These are phyloP conservation scores for Amanita thiersii DNA, from an alignment of 768 basidiomycete genomes.

Conservation along the genomic window DNA sequence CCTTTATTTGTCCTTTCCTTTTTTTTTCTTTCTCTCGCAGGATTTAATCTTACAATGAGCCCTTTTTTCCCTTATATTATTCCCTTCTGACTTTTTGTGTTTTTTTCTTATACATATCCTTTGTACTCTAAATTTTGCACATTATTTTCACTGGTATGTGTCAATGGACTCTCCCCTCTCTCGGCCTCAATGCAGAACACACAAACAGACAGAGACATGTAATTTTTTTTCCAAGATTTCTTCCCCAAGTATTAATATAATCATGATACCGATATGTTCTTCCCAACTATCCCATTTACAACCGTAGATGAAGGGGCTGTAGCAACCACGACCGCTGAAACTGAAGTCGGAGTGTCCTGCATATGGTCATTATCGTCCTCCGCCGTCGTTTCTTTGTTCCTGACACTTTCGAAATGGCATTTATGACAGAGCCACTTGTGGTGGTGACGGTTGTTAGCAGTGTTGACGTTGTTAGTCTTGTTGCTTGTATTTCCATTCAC, in stretches of 20 bases:
- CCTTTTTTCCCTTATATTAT: constrained; percentile 8
- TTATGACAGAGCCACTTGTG: constrained; percentile 39
- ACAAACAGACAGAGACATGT: no score
- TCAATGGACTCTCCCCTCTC: no score
- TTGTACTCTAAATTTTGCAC: no score
- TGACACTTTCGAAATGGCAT: constrained; percentile 34
- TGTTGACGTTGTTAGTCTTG: no score
- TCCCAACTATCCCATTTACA: constrained; percentile 10
- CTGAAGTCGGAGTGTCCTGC: no score
- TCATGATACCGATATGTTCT: constrained; percentile 27
- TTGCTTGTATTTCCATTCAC: no score
- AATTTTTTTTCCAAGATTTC: no score
- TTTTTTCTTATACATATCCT: constrained; percentile 1
- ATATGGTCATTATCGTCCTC: constrained; percentile 3
- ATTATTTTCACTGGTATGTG: no score
- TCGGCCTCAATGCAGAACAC: no score
- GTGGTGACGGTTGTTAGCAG: no score
- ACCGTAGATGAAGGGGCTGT: constrained; percentile 3
- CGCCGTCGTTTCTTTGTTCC: constrained; percentile 20
- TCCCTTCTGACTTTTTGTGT: constrained; percentile 4
- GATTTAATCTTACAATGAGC: constrained; percentile 14
- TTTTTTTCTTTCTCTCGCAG: constrained; percentile 3
- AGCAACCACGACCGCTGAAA: neutral
- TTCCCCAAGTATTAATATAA: no score
- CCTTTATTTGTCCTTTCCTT: constrained; percentile 17